Conservation (phyloP, 371 early-diverging fungal species). For the Mortierella polycephala region DNA sequence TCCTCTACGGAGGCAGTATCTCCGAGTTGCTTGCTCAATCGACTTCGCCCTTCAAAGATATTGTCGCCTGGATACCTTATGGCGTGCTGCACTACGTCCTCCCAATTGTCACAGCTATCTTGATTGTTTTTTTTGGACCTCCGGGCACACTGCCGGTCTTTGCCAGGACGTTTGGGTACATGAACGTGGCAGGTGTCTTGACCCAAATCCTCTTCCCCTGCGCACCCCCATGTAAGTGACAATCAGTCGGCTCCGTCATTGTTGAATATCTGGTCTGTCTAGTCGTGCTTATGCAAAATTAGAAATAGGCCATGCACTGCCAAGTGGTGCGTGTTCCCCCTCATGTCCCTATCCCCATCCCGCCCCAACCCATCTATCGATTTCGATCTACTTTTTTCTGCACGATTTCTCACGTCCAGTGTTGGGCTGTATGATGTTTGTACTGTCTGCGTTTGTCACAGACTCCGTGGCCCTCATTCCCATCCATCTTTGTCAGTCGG, state of each 20-base stretch:
- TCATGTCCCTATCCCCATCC: not conserved
- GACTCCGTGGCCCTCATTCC: too few species aligned
- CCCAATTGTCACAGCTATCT: conserved; percentile 63
- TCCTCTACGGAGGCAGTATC: conserved; percentile 75
- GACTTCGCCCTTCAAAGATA: conserved; percentile 65
- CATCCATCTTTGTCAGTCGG: too few species aligned
- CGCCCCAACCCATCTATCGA: not conserved
- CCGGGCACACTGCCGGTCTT: conserved; percentile 64
- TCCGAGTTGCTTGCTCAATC: conserved; percentile 70
- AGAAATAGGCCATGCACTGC: conserved; percentile 1
- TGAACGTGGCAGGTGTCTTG: conserved; percentile 76
- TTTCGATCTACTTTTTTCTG: too few species aligned
- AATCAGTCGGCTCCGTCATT: too few species aligned
- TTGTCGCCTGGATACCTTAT: conserved; percentile 78
- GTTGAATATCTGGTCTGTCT: too few species aligned
- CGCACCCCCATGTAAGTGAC: conserved; percentile 79
- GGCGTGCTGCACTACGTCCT: conserved; percentile 78
- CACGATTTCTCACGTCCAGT: too few species aligned
- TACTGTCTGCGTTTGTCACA: too few species aligned
- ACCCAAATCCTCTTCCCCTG: conserved; percentile 77
- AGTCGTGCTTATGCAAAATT: too few species aligned
- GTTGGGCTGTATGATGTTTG: too few species aligned
- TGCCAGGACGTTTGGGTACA: conserved; percentile 72
- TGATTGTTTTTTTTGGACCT: conserved; percentile 64
- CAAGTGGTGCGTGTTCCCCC: not conserved